These are phyloP conservation scores for Mycena sp. DNA, from an alignment of 1,284 basidiomycete genomes.

Conservation along the genomic window DNA sequence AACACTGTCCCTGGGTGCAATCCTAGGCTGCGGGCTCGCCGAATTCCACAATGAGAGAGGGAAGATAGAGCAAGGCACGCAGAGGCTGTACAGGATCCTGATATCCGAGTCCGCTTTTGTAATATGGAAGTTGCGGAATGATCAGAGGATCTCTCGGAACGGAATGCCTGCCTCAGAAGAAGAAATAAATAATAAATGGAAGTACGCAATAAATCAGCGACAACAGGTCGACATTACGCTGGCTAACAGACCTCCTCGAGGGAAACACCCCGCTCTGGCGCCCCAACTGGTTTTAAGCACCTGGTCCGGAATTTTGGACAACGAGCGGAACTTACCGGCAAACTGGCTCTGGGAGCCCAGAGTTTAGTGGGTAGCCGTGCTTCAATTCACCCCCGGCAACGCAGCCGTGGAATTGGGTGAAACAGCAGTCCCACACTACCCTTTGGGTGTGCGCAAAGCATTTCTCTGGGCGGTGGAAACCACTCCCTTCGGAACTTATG, in stretches of 20 bases:
- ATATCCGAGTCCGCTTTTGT: constrained; percentile 18
- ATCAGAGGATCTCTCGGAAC: no score
- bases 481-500: neutral
- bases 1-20: constrained; percentile 10
- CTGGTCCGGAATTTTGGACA: constrained; percentile 18
- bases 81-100: constrained; percentile 22
- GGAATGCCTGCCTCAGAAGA: no score
- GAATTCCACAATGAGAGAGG: neutral
- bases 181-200: no score
- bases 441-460: neutral
- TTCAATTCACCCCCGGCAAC: neutral
- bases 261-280: constrained; percentile 8
- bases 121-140: neutral
- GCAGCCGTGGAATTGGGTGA: neutral
- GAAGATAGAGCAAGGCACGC: neutral
- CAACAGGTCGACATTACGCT: constrained; percentile 16
- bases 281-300: constrained; percentile 19
- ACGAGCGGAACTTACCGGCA: constrained; percentile 23
- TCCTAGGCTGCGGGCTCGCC: constrained; percentile 13
- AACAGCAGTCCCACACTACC: constrained; percentile 1
- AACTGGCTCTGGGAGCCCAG: constrained; percentile 24
- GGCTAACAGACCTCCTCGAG: constrained; percentile 19
- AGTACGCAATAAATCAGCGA: no score
- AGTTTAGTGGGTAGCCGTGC: constrained; percentile 27
- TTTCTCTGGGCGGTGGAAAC: neutral